phyloP scores from a whole-genome alignment of 768 basidiomycete species.

The Piloderma croceum region DNA sequence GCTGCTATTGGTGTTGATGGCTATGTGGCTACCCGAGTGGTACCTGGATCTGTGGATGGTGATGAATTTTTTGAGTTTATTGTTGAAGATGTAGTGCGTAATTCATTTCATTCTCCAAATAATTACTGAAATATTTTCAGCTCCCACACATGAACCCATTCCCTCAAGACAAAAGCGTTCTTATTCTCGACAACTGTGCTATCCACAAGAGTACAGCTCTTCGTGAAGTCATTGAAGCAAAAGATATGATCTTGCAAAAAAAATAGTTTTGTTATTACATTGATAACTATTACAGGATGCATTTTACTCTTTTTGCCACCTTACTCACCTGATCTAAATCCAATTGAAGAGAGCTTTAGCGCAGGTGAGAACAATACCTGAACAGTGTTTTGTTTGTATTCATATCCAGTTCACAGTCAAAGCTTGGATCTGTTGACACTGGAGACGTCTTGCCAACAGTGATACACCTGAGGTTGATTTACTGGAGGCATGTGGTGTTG shows the following conservation, averaged over 20 bases:
- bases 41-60: conserved; percentile 24
- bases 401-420: conserved; percentile 20
- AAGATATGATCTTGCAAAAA: no score
- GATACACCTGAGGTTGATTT: conserved; percentile 15
- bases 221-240: no score
- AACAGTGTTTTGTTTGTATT: no score
- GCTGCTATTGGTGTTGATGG: conserved; percentile 24
- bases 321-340: conserved; percentile 33
- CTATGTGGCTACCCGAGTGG: conserved; percentile 19
- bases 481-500: conserved; percentile 22
- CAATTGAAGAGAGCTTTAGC: no score
- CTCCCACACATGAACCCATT: no score
- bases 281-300: conserved; percentile 12
- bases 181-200: no score
- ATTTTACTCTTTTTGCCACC: conserved; percentile 24
- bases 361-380: no score
- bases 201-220: no score
- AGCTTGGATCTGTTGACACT: conserved; percentile 19
- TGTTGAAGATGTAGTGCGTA: conserved; percentile 20
- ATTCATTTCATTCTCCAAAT: background rate
- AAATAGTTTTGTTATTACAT: no score
- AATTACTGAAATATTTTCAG: conserved; percentile 7
- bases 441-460: no score
- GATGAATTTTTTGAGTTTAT: no score
- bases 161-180: no score